Evolutionary conservation across 2,329 filamentous ascomycete species (phyloP).

Genomic region (Colletotrichum euphorbiae): DNA sequence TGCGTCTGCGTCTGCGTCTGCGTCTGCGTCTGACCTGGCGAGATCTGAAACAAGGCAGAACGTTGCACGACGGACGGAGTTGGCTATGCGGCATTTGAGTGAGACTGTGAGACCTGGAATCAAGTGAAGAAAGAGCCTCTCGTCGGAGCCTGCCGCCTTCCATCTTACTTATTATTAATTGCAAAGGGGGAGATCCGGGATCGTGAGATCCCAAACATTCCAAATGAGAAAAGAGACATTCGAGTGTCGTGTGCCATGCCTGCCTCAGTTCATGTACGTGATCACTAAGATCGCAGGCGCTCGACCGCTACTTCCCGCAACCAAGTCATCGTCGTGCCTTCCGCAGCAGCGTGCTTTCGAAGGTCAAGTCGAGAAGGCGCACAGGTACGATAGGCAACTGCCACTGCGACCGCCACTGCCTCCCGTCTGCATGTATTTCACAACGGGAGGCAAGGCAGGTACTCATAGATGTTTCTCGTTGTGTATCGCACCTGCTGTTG

Average conservation of each 20-base stretch:
- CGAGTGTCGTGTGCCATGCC: background rate
- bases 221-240: background rate
- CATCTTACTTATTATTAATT: background rate
- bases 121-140: background rate
- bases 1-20: background rate
- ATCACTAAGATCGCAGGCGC: background rate
- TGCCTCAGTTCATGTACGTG: background rate
- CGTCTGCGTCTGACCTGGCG: too few species aligned
- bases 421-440: too few species aligned
- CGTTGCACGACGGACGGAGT: background rate
- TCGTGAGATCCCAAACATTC: background rate
- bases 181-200: background rate
- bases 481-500: background rate
- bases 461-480: slow-evolving; percentile 5
- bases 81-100: background rate
- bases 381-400: background rate
- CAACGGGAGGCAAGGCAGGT: too few species aligned
- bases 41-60: background rate
- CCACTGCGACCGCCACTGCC: background rate
- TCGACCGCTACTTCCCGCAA: background rate
- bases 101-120: too few species aligned
- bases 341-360: background rate
- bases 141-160: background rate
- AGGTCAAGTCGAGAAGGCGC: background rate
- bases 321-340: background rate